Conservation (phyloP, 768 basidiomycete genomes). For the Crepidotus variabilis region DNA sequence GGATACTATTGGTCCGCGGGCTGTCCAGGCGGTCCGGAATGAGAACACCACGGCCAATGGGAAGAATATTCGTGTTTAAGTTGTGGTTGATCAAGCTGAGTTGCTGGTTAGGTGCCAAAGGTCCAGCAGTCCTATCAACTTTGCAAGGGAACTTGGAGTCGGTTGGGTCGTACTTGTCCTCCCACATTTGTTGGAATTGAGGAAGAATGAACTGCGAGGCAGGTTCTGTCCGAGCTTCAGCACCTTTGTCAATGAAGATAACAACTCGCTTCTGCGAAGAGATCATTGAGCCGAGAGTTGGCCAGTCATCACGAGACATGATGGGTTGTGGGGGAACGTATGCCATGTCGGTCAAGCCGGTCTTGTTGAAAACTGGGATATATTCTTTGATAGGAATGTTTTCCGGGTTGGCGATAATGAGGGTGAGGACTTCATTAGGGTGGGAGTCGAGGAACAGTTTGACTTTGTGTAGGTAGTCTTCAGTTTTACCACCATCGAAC, state of each 20-base stretch:
- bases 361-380: slow-evolving; percentile 46
- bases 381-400: slow-evolving; percentile 27
- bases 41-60: slow-evolving; percentile 28
- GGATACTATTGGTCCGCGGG: slow-evolving; percentile 29
- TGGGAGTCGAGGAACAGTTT: slow-evolving; percentile 53
- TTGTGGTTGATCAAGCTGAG: slow-evolving; percentile 57
- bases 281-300: slow-evolving; percentile 58
- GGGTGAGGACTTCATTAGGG: slow-evolving; percentile 60
- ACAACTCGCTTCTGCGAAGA: slow-evolving; percentile 53
- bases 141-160: slow-evolving; percentile 48
- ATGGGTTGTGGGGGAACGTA: slow-evolving; percentile 48
- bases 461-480: slow-evolving; percentile 45
- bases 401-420: slow-evolving; percentile 66
- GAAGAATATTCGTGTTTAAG: slow-evolving; percentile 37
- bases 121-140: slow-evolving; percentile 47
- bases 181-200: slow-evolving; percentile 62
- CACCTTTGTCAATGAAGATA: slow-evolving; percentile 53
- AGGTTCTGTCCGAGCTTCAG: slow-evolving; percentile 27
- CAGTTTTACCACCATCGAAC: slow-evolving; percentile 50
- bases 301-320: slow-evolving; percentile 49
- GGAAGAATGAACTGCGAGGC: slow-evolving; percentile 46
- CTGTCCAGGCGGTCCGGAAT: slow-evolving; percentile 33
- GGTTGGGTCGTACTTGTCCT: slow-evolving; percentile 48
- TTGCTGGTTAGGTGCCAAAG: slow-evolving; percentile 43
- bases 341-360: slow-evolving; percentile 37